These are phyloP conservation scores for Citrus australasica DNA, from an alignment of 345 rosid species.

Conservation along the genomic window DNA sequence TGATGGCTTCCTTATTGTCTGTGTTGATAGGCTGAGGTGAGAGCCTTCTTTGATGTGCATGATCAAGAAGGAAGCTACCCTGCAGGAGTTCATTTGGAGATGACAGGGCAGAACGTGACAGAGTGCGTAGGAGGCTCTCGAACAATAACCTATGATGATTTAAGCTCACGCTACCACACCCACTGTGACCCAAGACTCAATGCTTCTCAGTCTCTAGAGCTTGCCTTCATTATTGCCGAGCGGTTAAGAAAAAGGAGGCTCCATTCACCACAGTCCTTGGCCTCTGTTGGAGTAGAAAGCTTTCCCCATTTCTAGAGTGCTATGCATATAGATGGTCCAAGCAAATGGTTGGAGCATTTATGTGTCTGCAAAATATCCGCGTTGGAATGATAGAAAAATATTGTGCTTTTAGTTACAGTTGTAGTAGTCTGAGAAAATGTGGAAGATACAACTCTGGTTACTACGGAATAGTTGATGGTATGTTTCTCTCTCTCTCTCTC, in stretches of 20 bases:
- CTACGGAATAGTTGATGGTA: background rate
- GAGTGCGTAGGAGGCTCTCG: slow-evolving; percentile 41
- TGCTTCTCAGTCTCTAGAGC: slow-evolving; percentile 43
- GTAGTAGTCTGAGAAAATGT: background rate
- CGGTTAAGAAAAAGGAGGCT: slow-evolving; percentile 33
- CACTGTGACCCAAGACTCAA: slow-evolving; percentile 41
- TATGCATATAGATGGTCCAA: background rate
- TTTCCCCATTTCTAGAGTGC: background rate
- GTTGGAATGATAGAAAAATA: background rate
- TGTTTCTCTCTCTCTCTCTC: background rate
- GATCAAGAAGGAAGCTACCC: slow-evolving; percentile 43
- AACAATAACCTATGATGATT: slow-evolving; percentile 36
- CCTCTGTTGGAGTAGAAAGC: background rate
- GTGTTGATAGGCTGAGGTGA: slow-evolving; percentile 30
- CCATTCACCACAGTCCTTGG: slow-evolving; percentile 5
- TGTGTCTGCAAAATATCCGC: background rate
- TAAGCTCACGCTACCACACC: slow-evolving; percentile 37
- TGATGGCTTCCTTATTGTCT: background rate
- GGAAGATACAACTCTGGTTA: background rate
- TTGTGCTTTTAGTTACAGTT: background rate
- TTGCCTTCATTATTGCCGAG: slow-evolving; percentile 35
- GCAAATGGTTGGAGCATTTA: background rate
- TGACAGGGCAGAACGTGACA: slow-evolving; percentile 40
- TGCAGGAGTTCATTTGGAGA: slow-evolving; percentile 38
- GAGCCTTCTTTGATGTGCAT: slow-evolving; percentile 41